These are phyloP conservation scores for Boletus semigastroideus DNA, from an alignment of 1,284 basidiomycete genomes.

Conservation along the genomic window DNA sequence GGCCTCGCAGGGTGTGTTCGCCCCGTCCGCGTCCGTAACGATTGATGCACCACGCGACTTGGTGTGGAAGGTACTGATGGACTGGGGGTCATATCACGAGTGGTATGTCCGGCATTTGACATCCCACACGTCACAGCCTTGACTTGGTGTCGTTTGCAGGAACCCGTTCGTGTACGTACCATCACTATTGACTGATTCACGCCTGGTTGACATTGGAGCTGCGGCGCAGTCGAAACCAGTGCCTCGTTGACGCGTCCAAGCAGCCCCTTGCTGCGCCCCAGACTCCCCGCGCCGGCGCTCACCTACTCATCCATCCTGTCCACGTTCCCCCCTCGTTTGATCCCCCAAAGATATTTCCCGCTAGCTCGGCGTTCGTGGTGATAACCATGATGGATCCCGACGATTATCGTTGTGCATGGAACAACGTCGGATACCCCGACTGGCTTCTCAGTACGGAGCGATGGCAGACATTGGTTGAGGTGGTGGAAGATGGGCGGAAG, in stretches of 20 bases:
- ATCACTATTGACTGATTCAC: background rate
- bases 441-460: conserved; percentile 51
- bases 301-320: conserved; percentile 48
- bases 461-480: conserved; percentile 61
- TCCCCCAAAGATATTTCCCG: conserved; percentile 34
- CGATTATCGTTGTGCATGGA: conserved; percentile 59
- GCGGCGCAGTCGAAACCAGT: conserved; percentile 50
- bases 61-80: conserved; percentile 36
- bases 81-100: conserved; percentile 35
- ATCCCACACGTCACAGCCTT: background rate
- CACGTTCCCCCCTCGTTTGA: conserved; percentile 60
- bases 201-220: conserved; percentile 3
- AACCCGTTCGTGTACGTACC: conserved; percentile 62
- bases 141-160: conserved; percentile 38
- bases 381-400: conserved; percentile 52
- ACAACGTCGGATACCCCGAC: conserved; percentile 38
- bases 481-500: conserved; percentile 38
- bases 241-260: conserved; percentile 45
- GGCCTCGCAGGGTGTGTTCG: conserved; percentile 26
- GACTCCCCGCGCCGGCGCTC: conserved; percentile 45
- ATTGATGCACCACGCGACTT: conserved; percentile 36
- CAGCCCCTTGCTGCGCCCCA: conserved; percentile 35
- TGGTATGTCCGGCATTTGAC: conserved; percentile 22
- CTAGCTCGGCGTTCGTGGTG: conserved; percentile 38
- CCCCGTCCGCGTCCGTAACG: conserved; percentile 21